These are phyloP conservation scores for Synchytrium microbalum DNA, from an alignment of 371 early-diverging fungal genomes.

Conservation along the genomic window DNA sequence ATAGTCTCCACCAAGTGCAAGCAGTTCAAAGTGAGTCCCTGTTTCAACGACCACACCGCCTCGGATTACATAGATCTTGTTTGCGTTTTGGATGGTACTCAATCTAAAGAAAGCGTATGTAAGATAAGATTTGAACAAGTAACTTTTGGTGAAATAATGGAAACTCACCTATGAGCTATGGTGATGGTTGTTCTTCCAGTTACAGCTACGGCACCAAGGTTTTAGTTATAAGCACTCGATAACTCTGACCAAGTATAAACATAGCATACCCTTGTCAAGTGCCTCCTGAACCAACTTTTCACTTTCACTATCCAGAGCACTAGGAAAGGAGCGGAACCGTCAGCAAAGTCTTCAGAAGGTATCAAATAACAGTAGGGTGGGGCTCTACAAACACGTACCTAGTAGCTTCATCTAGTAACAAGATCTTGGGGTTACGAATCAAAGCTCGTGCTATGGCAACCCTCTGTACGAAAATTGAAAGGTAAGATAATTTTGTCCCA, in stretches of 20 bases:
- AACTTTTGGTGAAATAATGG: too few species aligned
- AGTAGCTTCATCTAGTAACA: constrained; percentile 7
- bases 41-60: constrained; percentile 77
- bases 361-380: too few species aligned
- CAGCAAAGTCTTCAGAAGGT: too few species aligned
- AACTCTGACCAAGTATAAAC: too few species aligned
- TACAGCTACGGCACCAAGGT: too few species aligned
- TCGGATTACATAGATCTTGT: constrained; percentile 27
- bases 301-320: constrained; percentile 54
- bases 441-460: constrained; percentile 43
- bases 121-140: too few species aligned
- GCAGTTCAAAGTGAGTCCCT: constrained; percentile 80
- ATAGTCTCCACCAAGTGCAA: too few species aligned
- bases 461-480: constrained; percentile 28
- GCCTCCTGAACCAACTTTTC: constrained; percentile 87
- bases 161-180: too few species aligned
- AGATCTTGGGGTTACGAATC: constrained; percentile 36
- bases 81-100: constrained; percentile 40
- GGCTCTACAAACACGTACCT: too few species aligned
- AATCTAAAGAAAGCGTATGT: constrained; percentile 71
- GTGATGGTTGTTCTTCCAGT: too few species aligned
- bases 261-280: constrained; percentile 47
- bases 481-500: neutral
- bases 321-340: too few species aligned
- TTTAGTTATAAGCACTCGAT: too few species aligned